Evolutionary conservation across 148 eudicot genomes (phyloP).

Genomic region (Vaccinium macrocarpon): DNA sequence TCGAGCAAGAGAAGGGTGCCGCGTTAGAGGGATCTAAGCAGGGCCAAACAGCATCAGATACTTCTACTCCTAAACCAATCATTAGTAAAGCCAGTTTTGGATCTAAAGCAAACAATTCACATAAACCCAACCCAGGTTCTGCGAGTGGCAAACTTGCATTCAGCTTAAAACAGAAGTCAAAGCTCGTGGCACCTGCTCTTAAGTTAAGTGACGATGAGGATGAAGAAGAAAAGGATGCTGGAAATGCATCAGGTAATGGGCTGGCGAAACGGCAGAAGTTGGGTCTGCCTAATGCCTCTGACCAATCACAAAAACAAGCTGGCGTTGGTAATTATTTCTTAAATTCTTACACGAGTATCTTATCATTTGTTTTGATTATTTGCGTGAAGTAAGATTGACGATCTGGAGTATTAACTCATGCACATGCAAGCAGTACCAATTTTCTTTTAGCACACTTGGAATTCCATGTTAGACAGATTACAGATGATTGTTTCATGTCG

Average conservation of each 20-base stretch:
- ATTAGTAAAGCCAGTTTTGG: constrained; percentile 40
- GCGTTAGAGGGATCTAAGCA: constrained; percentile 37
- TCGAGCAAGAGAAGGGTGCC: constrained; percentile 55
- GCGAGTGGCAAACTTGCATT: constrained; percentile 87
- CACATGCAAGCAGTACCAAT: background rate
- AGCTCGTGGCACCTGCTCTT: constrained; percentile 71
- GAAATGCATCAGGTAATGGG: constrained; percentile 31
- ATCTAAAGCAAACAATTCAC: constrained; percentile 36
- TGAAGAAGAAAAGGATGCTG: constrained; percentile 35
- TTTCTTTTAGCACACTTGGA: background rate
- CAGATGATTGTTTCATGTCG: background rate
- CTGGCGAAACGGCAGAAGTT: constrained; percentile 45
- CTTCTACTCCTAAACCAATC: constrained; percentile 43
- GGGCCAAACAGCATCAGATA: constrained; percentile 27
- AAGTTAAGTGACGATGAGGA: constrained; percentile 83
- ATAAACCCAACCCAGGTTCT: constrained; percentile 32
- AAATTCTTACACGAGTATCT: constrained; percentile 4
- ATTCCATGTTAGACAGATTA: background rate
- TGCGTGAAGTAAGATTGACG: background rate
- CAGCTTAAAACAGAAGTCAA: constrained; percentile 88
- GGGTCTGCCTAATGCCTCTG: constrained; percentile 30
- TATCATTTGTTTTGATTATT: constrained; percentile 6
- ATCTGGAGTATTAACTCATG: background rate
- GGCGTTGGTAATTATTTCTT: constrained; percentile 59
- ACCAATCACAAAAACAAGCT: constrained; percentile 29